These are phyloP conservation scores for Trichoderma oligosporum DNA, from an alignment of 2,329 filamentous ascomycete species.

Conservation along the genomic window DNA sequence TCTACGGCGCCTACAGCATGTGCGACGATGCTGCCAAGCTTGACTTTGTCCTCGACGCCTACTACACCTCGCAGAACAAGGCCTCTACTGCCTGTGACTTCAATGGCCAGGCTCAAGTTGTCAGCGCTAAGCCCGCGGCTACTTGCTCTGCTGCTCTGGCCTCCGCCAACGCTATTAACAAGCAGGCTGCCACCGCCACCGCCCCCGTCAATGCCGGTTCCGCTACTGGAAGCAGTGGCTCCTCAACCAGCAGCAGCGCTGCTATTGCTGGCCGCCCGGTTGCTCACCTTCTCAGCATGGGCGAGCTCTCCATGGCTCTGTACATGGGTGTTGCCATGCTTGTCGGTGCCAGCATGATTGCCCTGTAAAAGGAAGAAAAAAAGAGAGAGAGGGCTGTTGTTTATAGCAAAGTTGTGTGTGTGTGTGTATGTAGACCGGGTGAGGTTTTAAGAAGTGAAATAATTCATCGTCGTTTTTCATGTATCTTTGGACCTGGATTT, in stretches of 20 bases:
- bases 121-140: constrained; percentile 44
- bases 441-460: constrained; percentile 13
- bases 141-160: constrained; percentile 57
- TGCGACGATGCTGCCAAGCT: constrained; percentile 69
- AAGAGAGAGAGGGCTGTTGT: not conserved
- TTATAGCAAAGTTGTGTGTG: not conserved
- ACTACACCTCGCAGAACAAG: constrained; percentile 59
- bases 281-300: constrained; percentile 42
- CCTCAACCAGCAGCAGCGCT: constrained; percentile 34
- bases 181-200: constrained; percentile 45
- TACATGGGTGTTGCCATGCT: constrained; percentile 52
- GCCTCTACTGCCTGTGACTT: constrained; percentile 65
- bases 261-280: constrained; percentile 37
- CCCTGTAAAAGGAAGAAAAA: constrained; percentile 52
- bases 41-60: constrained; percentile 68
- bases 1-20: constrained; percentile 76
- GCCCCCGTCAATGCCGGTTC: constrained; percentile 27
- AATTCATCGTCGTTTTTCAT: constrained; percentile 5
- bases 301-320: constrained; percentile 46
- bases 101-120: constrained; percentile 59
- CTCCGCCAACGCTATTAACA: constrained; percentile 58
- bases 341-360: constrained; percentile 51
- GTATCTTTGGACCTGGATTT: constrained; percentile 6
- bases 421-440: constrained; percentile 10
- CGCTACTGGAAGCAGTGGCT: constrained; percentile 27